Base-by-base conservation (phyloP, 2,329 filamentous ascomycete species). In the Ophiostoma montium region DNA sequence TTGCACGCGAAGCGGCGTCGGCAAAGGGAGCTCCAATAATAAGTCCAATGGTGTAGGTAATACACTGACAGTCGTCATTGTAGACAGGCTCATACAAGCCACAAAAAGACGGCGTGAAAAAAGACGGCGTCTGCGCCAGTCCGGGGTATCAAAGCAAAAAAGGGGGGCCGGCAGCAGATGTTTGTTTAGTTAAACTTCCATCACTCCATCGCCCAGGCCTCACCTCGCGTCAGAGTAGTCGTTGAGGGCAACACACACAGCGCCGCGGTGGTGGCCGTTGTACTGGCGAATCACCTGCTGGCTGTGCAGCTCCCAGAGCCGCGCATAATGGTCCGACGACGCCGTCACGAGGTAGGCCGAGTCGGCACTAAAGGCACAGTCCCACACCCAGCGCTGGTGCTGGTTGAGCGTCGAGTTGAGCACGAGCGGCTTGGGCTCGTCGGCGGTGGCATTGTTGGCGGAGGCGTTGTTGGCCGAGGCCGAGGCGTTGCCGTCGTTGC, bases 371-470 rank as follows among this genome's bases (percentile, higher is more conserved):
- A 95, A 95, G 1, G 89, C 89, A 60, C 89, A 95, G 64, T 95
- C 89, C 89, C 89, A 95, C 1, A 95, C 89, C 89, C 89, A 95
- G 48, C 89, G 81, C 67, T 95, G 89, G 66, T 95, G 89, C 49
- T 85, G 86, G 19, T 84, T 84, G 1, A 95, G 76, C 1, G 87
- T 94, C 3, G 87, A 88, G 65, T 95, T 86, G 18, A 94, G 76
- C 10, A 82, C 84, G 57, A 86, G 92, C 38, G 72, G 82, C 63
- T 72, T 76, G 9, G 71, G 65, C 32, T 68, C 65, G 16, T 63
- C 60, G 43, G 67, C 64, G n/a, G 58, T 53, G 38, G 52, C 57
- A 11, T 54, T 27, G 23, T 27, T 8, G 23, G 4, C 23, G 23
- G 23, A n/a, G n/a, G n/a, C n/a, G n/a, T n/a, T n/a, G n/a, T n/a